A percentile compares a stretch with the other conserved stretches of the same genome.
phyloP scores from a whole-genome alignment of 331 rosid genomes.

The Malus hybrid region DNA sequence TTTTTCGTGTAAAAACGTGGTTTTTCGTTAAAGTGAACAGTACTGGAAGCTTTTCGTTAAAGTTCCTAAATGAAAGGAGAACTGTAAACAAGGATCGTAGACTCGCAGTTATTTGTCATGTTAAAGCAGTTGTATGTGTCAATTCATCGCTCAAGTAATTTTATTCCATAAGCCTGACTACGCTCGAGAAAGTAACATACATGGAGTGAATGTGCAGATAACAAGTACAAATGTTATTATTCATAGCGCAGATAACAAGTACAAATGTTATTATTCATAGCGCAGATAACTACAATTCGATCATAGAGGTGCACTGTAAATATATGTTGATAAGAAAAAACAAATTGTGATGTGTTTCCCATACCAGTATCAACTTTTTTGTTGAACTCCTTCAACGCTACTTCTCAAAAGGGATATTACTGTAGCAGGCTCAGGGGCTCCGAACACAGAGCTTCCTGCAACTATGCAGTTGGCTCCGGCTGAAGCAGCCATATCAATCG shows the following conservation, averaged over 20 bases:
- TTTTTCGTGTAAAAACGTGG: too few relatives aligned
- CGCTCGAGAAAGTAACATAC: not conserved
- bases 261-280: not conserved
- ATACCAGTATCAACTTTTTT: conserved; percentile 10
- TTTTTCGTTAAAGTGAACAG: too few relatives aligned
- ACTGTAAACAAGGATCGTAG: not conserved
- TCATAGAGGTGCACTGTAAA: not conserved
- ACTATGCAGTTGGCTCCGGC: conserved; percentile 63
- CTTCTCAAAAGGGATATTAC: conserved; percentile 42
- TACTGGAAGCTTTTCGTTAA: too few relatives aligned
- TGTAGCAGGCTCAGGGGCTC: conserved; percentile 43
- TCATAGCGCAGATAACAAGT: not conserved
- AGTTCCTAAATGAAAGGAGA: too few relatives aligned
- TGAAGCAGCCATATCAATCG: conserved; percentile 45
- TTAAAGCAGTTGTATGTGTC: not conserved
- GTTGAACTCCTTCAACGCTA: conserved; percentile 30
- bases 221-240: not conserved
- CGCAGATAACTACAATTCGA: not conserved
- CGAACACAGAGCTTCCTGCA: conserved; percentile 60
- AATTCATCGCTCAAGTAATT: not conserved
- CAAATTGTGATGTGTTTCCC: not conserved
- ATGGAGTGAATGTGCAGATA: not conserved
- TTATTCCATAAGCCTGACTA: not conserved
- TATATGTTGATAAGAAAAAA: not conserved
- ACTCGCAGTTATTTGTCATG: not conserved